These are phyloP conservation scores for Diversispora epigaea DNA, from an alignment of 192 early-diverging fungal genomes.

Conservation along the genomic window DNA sequence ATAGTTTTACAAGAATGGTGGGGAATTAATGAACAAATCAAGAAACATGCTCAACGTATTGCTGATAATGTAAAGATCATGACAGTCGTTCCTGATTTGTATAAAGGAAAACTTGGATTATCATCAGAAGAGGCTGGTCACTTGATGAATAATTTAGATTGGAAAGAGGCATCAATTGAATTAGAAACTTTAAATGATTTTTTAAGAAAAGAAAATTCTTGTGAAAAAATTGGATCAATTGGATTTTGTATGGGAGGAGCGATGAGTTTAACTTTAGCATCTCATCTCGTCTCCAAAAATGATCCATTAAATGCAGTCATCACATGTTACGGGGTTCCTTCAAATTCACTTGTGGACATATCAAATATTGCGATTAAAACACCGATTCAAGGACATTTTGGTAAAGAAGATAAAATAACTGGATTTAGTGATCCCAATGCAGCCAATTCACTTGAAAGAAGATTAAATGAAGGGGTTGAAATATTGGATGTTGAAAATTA, in stretches of 20 bases:
- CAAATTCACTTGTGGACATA: conserved; percentile 31
- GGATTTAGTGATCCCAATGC: conserved; percentile 41
- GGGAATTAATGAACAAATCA: conserved; percentile 48
- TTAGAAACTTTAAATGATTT: conserved; percentile 23
- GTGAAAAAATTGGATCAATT: conserved; percentile 43
- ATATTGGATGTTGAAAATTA: not conserved
- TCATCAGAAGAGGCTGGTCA: conserved; percentile 50
- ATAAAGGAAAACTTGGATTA: conserved; percentile 51
- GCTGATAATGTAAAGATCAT: conserved; percentile 44
- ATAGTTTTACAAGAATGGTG: conserved; percentile 32
- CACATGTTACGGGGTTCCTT: conserved; percentile 40
- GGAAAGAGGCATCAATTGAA: conserved; percentile 40
- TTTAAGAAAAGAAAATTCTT: conserved; percentile 23
- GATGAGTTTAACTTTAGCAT: conserved; percentile 43
- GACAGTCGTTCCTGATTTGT: conserved; percentile 49
- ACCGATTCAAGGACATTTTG: conserved; percentile 26
- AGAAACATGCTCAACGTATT: conserved; percentile 48
- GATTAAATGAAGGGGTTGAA: conserved; percentile 28
- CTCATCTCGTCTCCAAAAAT: conserved; percentile 30
- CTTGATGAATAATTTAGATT: conserved; percentile 52
- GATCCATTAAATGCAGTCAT: conserved; percentile 35
- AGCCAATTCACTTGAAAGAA: conserved; percentile 32
- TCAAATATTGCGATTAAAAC: conserved; percentile 31
- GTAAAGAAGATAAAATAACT: conserved; percentile 31
- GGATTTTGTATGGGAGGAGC: conserved; percentile 55